A percentile compares a stretch with the other conserved stretches of the same genome.
phyloP scores from a whole-genome alignment of 2,329 filamentous ascomycete genomes.

The Fusarium ramigenum region DNA sequence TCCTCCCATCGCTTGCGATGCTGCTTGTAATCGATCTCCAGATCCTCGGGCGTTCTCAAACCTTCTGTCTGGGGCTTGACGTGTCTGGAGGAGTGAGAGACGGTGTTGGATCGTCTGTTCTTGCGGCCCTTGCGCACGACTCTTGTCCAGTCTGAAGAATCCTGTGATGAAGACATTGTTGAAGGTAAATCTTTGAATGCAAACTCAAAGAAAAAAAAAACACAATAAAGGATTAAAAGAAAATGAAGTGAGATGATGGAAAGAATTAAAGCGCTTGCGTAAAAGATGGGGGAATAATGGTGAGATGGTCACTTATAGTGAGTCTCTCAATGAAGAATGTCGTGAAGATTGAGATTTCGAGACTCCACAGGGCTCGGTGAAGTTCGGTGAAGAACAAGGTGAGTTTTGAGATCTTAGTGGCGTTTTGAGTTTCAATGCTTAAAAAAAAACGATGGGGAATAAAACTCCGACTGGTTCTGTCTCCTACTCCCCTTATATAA shows the following conservation, averaged over 20 bases:
- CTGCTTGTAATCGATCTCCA: slow-evolving; percentile 44
- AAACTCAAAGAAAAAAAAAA: no score
- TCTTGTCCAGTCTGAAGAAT: slow-evolving; percentile 39
- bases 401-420: slow-evolving; percentile 3
- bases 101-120: not conserved
- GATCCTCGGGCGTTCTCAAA: slow-evolving; percentile 20
- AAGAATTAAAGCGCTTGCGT: not conserved
- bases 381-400: slow-evolving; percentile 25
- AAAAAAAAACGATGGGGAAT: not conserved
- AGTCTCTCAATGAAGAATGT: slow-evolving; percentile 16
- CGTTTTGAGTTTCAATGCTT: slow-evolving; percentile 1
- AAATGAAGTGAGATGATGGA: not conserved
- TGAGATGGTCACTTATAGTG: slow-evolving; percentile 13
- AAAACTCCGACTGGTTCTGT: not conserved
- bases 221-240: not conserved
- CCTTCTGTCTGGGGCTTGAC: not conserved
- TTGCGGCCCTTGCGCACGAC: slow-evolving; percentile 40
- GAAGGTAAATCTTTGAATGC: not conserved
- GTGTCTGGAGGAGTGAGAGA: not conserved
- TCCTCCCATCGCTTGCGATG: slow-evolving; percentile 43
- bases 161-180: slow-evolving; percentile 24
- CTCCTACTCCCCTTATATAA: not conserved
- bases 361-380: slow-evolving; percentile 30
- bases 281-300: not conserved
- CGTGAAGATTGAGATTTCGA: slow-evolving; percentile 35